phyloP scores from a whole-genome alignment of 129 eudicot species.

The Centrapalus pauciflorus region DNA sequence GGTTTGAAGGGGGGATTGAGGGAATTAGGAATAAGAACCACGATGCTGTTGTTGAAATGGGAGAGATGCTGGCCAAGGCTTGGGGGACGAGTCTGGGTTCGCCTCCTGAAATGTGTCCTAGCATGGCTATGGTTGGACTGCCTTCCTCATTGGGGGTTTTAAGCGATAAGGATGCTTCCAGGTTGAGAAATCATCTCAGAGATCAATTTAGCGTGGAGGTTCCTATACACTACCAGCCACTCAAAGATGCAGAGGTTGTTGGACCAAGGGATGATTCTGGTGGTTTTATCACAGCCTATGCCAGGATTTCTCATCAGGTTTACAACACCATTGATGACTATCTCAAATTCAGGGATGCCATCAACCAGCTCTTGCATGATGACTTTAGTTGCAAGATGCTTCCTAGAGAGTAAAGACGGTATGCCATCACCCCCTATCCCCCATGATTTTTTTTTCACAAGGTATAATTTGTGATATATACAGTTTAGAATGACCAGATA shows the following conservation, averaged over 20 bases:
- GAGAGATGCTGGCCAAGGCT: slow-evolving; percentile 60
- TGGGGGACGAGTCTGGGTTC: slow-evolving; percentile 83
- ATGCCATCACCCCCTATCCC: slow-evolving; percentile 7
- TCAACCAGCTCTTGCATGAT: slow-evolving; percentile 49
- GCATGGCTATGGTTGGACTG: slow-evolving; percentile 88
- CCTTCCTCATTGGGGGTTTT: slow-evolving; percentile 59
- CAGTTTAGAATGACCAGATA: slow-evolving; percentile 23
- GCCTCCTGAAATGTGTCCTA: slow-evolving; percentile 78
- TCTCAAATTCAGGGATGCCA: slow-evolving; percentile 65
- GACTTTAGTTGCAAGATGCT: slow-evolving; percentile 52
- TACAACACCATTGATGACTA: slow-evolving; percentile 77
- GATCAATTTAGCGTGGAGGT: slow-evolving; percentile 69
- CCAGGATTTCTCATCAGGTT: slow-evolving; percentile 91
- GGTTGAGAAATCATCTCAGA: slow-evolving; percentile 62
- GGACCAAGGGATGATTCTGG: slow-evolving; percentile 27
- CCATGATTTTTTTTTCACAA: slow-evolving; percentile 8
- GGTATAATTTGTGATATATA: slow-evolving; percentile 23
- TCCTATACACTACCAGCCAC: slow-evolving; percentile 62
- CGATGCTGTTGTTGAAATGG: slow-evolving; percentile 68
- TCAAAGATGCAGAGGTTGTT: slow-evolving; percentile 40
- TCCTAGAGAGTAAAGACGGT: slow-evolving; percentile 22
- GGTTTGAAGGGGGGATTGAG: slow-evolving; percentile 81
- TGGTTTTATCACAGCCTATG: slow-evolving; percentile 59
- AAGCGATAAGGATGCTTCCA: slow-evolving; percentile 55
- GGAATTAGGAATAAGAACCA: slow-evolving; percentile 81